Evolutionary conservation across 352 stramenopile species (phyloP).

Genomic region (Pythium insidiosum): DNA sequence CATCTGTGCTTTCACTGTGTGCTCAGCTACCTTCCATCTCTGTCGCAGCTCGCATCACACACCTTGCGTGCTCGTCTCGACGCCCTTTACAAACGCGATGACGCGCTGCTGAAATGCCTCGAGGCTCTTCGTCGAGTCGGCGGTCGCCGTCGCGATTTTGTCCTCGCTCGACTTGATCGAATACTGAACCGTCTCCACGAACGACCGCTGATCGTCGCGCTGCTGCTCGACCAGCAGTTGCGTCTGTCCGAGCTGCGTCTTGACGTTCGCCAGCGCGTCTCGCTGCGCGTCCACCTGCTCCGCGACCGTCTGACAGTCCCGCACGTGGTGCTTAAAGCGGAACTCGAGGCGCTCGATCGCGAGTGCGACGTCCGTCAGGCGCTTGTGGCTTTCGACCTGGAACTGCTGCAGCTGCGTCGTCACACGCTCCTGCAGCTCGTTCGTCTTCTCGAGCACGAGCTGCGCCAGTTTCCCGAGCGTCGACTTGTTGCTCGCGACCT

Average conservation of each 20-base stretch:
- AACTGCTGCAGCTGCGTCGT: slow-evolving; percentile 30
- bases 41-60: too few relatives aligned
- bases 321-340: slow-evolving; percentile 52
- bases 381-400: slow-evolving; percentile 36
- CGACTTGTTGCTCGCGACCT: slow-evolving; percentile 38
- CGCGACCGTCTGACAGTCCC: slow-evolving; percentile 33
- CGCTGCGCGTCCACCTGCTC: slow-evolving; percentile 43
- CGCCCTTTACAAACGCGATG: slow-evolving; percentile 33
- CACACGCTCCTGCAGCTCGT: slow-evolving; percentile 28
- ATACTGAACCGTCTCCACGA: slow-evolving; percentile 39
- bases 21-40: too few relatives aligned
- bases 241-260: slow-evolving; percentile 29
- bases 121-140: slow-evolving; percentile 21
- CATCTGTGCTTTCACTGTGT: too few relatives aligned
- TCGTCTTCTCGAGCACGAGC: slow-evolving; percentile 35
- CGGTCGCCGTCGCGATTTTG: slow-evolving; percentile 14
- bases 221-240: slow-evolving; percentile 38
- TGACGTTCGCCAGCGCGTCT: slow-evolving; percentile 28
- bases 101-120: slow-evolving; percentile 42
- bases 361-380: slow-evolving; percentile 33
- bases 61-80: slow-evolving; percentile 38
- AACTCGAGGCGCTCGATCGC: slow-evolving; percentile 56
- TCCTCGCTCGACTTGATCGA: slow-evolving; percentile 17
- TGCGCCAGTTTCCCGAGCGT: slow-evolving; percentile 34
- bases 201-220: slow-evolving; percentile 32